Evolutionary conservation across 768 basidiomycete species (phyloP).

Genomic region (Podaxis rugospora): DNA sequence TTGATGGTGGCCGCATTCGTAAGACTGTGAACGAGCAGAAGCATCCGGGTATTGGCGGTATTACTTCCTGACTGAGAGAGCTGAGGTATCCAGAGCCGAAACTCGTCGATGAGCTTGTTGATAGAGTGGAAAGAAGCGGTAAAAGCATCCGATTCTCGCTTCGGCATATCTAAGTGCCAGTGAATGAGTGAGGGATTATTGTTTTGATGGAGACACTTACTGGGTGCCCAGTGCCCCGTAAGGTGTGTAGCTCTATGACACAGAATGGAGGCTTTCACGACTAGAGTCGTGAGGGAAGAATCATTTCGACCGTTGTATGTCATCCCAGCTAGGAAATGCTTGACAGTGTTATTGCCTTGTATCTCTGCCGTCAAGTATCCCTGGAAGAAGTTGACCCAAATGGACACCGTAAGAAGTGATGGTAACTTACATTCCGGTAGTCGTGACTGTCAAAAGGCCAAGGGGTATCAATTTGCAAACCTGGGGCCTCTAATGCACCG

Average conservation of each 20-base stretch:
- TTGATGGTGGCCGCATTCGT: constrained; percentile 47
- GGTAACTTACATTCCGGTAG: constrained; percentile 31
- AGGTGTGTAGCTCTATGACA: constrained; percentile 56
- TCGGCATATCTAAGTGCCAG: constrained; percentile 30
- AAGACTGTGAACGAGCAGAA: constrained; percentile 45
- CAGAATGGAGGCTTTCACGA: constrained; percentile 52
- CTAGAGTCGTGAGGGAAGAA: constrained; percentile 35
- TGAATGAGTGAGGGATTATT: constrained; percentile 4
- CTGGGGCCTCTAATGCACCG: constrained; percentile 47
- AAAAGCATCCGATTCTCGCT: constrained; percentile 38
- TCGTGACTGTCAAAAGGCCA: constrained; percentile 43
- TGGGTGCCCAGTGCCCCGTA: constrained; percentile 40
- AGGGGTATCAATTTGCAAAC: constrained; percentile 47
- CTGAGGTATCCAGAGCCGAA: constrained; percentile 31
- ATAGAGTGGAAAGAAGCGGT: constrained; percentile 39
- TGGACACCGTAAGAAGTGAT: background rate
- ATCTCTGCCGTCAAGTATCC: constrained; percentile 39
- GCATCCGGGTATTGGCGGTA: constrained; percentile 29
- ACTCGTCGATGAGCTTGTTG: constrained; percentile 39
- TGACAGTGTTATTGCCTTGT: constrained; percentile 43
- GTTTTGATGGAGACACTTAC: constrained; percentile 22
- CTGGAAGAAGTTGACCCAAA: constrained; percentile 25
- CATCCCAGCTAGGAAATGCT: constrained; percentile 40
- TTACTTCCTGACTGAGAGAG: constrained; percentile 26
- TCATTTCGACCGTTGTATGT: constrained; percentile 27